These are phyloP conservation scores for Collariella sp. DNA, from an alignment of 495 filamentous ascomycete genomes.

Conservation along the genomic window DNA sequence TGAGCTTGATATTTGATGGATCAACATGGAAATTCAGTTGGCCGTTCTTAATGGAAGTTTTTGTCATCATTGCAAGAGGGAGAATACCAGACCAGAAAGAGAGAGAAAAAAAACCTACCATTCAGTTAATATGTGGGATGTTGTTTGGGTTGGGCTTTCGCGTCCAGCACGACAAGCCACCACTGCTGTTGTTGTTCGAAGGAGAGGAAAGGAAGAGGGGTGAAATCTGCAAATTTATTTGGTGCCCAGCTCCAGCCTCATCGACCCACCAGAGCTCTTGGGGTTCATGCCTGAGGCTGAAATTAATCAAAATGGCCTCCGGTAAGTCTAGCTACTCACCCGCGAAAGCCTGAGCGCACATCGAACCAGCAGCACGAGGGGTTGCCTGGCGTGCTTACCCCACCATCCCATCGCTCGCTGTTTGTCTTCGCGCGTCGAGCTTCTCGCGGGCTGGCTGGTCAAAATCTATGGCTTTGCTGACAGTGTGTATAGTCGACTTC, in stretches of 20 bases:
- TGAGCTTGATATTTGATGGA: conserved; percentile 48
- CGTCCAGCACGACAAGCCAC: background rate
- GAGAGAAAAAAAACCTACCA: background rate
- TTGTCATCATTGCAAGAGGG: conserved; percentile 37
- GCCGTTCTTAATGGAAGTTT: conserved; percentile 49
- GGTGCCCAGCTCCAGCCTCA: background rate
- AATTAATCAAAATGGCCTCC: conserved; percentile 8
- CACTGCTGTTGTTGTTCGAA: background rate
- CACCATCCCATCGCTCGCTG: conserved; percentile 1
- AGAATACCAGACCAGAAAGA: background rate
- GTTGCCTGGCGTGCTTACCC: conserved; percentile 6
- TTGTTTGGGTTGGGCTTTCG: background rate
- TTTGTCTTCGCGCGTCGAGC: background rate
- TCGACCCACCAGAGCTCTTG: background rate
- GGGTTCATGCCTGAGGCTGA: conserved; percentile 6
- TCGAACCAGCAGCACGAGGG: background rate
- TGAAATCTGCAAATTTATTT: background rate
- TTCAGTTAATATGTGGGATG: background rate
- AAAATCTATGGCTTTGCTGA: background rate
- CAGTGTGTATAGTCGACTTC: conserved; percentile 11
- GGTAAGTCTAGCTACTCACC: background rate
- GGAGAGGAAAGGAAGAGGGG: background rate
- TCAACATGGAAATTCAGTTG: conserved; percentile 52
- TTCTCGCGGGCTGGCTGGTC: background rate
- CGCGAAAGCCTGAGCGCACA: background rate